Base-by-base conservation (phyloP, 208 protist species). In the Trypanosoma caninum region DNA sequence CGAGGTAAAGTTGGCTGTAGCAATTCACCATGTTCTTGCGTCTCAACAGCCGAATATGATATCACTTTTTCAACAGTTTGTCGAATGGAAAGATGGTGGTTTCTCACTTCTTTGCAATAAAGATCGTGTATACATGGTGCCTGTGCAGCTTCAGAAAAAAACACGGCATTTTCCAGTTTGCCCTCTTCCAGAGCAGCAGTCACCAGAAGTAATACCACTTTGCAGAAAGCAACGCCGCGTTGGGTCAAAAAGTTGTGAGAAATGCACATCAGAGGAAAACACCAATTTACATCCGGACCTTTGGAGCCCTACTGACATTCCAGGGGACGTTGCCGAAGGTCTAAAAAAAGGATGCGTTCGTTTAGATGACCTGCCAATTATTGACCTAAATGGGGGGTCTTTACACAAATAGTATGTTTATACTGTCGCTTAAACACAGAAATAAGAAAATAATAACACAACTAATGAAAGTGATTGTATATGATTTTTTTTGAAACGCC, bases 81-180 rank as follows among this genome's bases (percentile, higher is more conserved):
- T 89, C 46, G 52, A 85, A 56, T 93, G 86, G 86, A 51, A 72
- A n/a, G 58, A 76, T 14, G 86, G 80, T 7, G 80, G 80, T 14
- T 93, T 80, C 56, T 89, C 82, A 1, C 63, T 89, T 25, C 41
- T 89, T 38, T 67, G 74, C 20, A 81, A 78, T 35, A 68, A 59
- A 1, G 48, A 70, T 20, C 64, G 84, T 35, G 72, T 70, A 8
- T 87, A 82, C 41, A 51, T 93, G 23, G 45, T 64, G 31, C 65
- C 66, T 25, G 58, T 87, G n/a, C n/a, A 77, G 37, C 40, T 75
- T 16, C 46, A 59, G 22, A n/a, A 14, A 13, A 28, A 63, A n/a
- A 31, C 40, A 56, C 40, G 69, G 48, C 20, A 65, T 60, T 30
- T 72, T 64, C 25, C 72, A 53, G 20, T 69, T 40, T 44, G 42